phyloP scores from a whole-genome alignment of 148 eudicot species.

The Drosera capensis region DNA sequence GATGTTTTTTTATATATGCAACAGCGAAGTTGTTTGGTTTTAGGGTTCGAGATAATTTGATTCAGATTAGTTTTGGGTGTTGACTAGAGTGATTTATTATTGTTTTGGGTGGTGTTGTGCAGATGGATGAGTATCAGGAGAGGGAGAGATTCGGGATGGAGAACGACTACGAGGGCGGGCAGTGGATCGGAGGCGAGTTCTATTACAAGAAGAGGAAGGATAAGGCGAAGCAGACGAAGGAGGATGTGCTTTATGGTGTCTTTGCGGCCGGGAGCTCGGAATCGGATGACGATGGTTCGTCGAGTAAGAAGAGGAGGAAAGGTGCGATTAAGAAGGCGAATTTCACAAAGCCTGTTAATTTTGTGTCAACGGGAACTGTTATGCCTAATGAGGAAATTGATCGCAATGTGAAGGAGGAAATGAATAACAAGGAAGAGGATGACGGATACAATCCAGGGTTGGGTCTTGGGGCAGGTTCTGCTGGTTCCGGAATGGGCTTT shows the following conservation, averaged over 20 bases:
- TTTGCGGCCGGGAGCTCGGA: slow-evolving; percentile 42
- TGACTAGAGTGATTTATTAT: too few relatives aligned
- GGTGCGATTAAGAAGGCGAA: slow-evolving; percentile 37
- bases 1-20: too few relatives aligned
- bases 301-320: slow-evolving; percentile 37
- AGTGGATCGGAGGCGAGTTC: slow-evolving; percentile 62
- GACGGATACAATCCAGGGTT: slow-evolving; percentile 18
- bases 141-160: slow-evolving; percentile 67
- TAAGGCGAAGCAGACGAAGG: slow-evolving; percentile 53
- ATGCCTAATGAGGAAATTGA: slow-evolving; percentile 52
- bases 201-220: slow-evolving; percentile 51
- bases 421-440: slow-evolving; percentile 10
- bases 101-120: too few relatives aligned
- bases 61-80: too few relatives aligned
- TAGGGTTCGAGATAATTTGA: too few relatives aligned
- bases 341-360: slow-evolving; percentile 68
- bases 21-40: too few relatives aligned
- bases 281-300: slow-evolving; percentile 26
- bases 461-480: slow-evolving; percentile 27
- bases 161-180: slow-evolving; percentile 64
- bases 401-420: slow-evolving; percentile 20
- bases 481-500: slow-evolving; percentile 35
- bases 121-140: slow-evolving; percentile 74
- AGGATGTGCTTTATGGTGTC: slow-evolving; percentile 62
- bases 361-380: slow-evolving; percentile 45